Percentiles rank a stretch among this genome's conserved stretches.
Conservation (phyloP, 441 rosid genomes). For the Populus hybrid region DNA sequence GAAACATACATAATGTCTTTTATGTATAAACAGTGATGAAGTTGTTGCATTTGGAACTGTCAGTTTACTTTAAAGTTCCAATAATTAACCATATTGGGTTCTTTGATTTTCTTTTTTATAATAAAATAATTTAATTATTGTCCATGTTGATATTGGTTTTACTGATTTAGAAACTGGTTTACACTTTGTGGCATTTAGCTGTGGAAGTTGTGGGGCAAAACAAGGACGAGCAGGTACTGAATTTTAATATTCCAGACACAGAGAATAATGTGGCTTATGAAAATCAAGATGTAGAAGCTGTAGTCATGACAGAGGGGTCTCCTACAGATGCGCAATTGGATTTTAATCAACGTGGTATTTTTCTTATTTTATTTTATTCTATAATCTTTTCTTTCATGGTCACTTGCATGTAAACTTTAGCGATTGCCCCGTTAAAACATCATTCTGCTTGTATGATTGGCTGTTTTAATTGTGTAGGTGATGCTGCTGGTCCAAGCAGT, state of each 20-base stretch:
- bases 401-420: neutral
- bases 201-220: constrained; percentile 37
- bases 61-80: neutral
- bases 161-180: neutral
- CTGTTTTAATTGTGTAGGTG: constrained; percentile 30
- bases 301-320: constrained; percentile 76
- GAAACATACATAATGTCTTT: neutral
- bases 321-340: constrained; percentile 44
- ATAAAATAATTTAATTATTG: neutral
- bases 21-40: neutral
- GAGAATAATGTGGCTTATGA: constrained; percentile 75
- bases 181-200: constrained; percentile 36
- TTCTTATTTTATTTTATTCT: neutral
- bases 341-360: constrained; percentile 24
- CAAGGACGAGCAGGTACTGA: constrained; percentile 69
- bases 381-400: neutral
- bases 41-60: neutral
- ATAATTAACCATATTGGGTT: neutral
- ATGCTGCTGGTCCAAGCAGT: constrained; percentile 32
- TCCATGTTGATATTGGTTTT: neutral
- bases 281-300: constrained; percentile 74
- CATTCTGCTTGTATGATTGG: neutral
- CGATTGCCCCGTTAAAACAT: neutral
- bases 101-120: neutral
- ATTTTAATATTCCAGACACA: constrained; percentile 58